Evolutionary conservation across 2,329 filamentous ascomycete species (phyloP).

Genomic region (Fusarium tupiense): DNA sequence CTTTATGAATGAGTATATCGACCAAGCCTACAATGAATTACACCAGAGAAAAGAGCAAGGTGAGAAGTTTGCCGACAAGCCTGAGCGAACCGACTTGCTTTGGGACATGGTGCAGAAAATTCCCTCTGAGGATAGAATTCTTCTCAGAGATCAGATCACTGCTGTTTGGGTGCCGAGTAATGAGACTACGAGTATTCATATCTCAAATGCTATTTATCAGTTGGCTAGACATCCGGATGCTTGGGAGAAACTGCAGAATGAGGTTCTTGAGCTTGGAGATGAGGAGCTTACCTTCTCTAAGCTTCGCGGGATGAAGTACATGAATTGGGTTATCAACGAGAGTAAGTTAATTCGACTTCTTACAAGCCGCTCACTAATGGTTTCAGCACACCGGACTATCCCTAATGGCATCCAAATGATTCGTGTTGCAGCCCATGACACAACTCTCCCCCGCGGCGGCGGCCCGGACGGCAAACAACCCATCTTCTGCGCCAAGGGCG

Average conservation of each 20-base stretch:
- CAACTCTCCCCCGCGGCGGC: neutral
- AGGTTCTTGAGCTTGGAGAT: neutral
- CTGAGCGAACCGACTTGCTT: neutral
- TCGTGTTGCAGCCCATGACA: neutral
- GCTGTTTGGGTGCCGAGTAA: conserved; percentile 2
- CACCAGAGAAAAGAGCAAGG: neutral
- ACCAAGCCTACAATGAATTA: neutral
- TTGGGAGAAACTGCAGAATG: neutral
- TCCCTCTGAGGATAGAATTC: neutral
- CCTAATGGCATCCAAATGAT: neutral
- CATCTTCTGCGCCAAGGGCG: conserved; percentile 5
- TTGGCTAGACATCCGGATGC: neutral
- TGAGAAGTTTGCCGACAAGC: neutral
- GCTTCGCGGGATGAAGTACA: neutral
- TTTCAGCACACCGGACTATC: neutral
- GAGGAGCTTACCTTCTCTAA: neutral
- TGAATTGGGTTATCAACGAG: neutral
- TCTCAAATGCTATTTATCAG: neutral
- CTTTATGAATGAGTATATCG: conserved; percentile 2
- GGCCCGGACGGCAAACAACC: neutral
- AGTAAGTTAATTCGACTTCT: neutral
- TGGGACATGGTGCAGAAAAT: neutral
- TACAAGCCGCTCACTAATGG: fast-evolving
- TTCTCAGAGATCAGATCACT: neutral
- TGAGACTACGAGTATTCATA: neutral